A percentile compares a stretch with the other conserved stretches of the same genome.
These are phyloP conservation scores for Exophiala oligosperma DNA, from an alignment of 2,329 filamentous ascomycete genomes.

Conservation along the genomic window DNA sequence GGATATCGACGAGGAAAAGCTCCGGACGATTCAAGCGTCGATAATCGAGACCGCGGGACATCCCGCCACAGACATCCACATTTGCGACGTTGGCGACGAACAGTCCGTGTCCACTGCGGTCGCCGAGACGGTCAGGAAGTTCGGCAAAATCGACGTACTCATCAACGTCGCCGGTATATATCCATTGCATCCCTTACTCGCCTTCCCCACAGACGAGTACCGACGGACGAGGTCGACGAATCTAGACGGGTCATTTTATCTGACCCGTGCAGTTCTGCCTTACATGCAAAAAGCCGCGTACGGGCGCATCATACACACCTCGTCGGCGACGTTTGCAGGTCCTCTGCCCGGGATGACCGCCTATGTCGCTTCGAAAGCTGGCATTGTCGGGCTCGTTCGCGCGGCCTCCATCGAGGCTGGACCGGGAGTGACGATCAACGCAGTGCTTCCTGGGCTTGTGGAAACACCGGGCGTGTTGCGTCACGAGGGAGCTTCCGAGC, in stretches of 20 bases:
- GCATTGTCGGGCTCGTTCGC: slow-evolving; percentile 41
- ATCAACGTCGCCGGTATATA: slow-evolving; percentile 12
- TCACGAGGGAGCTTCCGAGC: slow-evolving; percentile 46
- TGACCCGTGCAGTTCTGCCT: slow-evolving; percentile 32
- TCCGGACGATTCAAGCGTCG: slow-evolving; percentile 26
- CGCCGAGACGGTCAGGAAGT: slow-evolving; percentile 29
- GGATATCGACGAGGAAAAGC: slow-evolving; percentile 37
- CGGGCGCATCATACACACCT: slow-evolving; percentile 45
- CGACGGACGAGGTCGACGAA: slow-evolving; percentile 47
- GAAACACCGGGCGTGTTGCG: slow-evolving; percentile 47
- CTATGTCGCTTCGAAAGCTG: slow-evolving; percentile 43
- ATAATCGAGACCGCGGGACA: background rate
- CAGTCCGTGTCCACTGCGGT: slow-evolving; percentile 38
- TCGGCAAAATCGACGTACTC: slow-evolving; percentile 9
- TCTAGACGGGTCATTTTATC: slow-evolving; percentile 47
- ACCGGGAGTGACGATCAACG: slow-evolving; percentile 45
- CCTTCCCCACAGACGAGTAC: slow-evolving; percentile 44
- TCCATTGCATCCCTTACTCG: slow-evolving; percentile 7
- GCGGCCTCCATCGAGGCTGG: slow-evolving; percentile 43
- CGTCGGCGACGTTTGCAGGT: slow-evolving; percentile 42
- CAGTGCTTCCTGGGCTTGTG: slow-evolving; percentile 52
- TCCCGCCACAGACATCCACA: background rate
- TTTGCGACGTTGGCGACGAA: slow-evolving; percentile 2
- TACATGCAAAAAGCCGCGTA: slow-evolving; percentile 36
- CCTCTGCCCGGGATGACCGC: slow-evolving; percentile 36